phyloP scores from a whole-genome alignment of 768 basidiomycete species.

The Boletus bicolor region DNA sequence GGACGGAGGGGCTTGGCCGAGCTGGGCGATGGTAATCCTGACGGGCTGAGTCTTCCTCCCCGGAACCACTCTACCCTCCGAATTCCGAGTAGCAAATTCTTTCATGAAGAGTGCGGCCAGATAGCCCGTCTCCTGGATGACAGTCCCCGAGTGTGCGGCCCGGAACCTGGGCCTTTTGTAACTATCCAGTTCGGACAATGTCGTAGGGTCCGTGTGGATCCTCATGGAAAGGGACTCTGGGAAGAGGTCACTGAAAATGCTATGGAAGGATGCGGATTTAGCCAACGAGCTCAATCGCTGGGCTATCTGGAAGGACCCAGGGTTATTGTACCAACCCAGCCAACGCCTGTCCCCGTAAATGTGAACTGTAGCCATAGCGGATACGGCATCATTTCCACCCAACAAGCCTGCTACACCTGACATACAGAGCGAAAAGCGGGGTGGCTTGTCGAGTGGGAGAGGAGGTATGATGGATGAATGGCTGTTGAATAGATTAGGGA shows the following conservation, averaged over 20 bases:
- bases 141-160: constrained; percentile 63
- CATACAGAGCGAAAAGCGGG: constrained; percentile 17
- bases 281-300: constrained; percentile 20
- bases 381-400: constrained; percentile 31
- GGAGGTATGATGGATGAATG: neutral
- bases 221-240: constrained; percentile 9
- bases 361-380: constrained; percentile 29
- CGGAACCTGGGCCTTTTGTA: constrained; percentile 60
- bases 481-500: neutral
- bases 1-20: constrained; percentile 7
- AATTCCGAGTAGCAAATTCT: constrained; percentile 7
- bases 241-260: neutral
- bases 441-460: neutral
- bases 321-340: constrained; percentile 36
- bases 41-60: constrained; percentile 12
- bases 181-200: constrained; percentile 14
- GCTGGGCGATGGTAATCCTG: constrained; percentile 8
- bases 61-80: constrained; percentile 10
- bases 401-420: constrained; percentile 28
- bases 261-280: constrained; percentile 4
- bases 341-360: constrained; percentile 26
- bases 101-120: constrained; percentile 50
- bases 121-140: constrained; percentile 42
- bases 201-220: constrained; percentile 15
- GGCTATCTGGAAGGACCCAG: constrained; percentile 31